Evolutionary conservation across 805 yeast genomes (phyloP).

Genomic region (Wickerhamiella siamensis): DNA sequence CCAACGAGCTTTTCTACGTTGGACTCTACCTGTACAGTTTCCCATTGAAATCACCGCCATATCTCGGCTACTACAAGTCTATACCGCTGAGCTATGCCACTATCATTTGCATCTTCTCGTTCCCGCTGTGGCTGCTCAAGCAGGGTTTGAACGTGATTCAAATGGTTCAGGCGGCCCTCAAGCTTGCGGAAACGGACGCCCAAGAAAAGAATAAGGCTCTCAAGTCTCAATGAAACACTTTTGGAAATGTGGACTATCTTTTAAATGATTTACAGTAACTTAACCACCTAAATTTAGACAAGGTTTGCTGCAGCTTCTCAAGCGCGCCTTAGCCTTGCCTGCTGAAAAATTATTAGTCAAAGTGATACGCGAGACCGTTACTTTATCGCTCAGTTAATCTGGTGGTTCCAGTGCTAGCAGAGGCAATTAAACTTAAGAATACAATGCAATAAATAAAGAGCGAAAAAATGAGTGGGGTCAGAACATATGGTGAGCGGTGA

Average conservation of each 20-base stretch:
- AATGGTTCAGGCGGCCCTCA: constrained; percentile 67
- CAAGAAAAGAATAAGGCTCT: constrained; percentile 28
- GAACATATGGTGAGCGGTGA: constrained; percentile 4
- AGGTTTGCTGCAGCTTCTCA: no score
- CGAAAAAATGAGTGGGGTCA: not conserved
- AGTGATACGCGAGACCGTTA: no score
- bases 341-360: no score
- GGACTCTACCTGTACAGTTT: constrained; percentile 72
- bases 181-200: constrained; percentile 67
- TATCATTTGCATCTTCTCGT: constrained; percentile 39
- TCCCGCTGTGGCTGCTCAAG: constrained; percentile 84
- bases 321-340: no score
- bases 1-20: constrained; percentile 85
- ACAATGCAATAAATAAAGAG: constrained; percentile 1
- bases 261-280: no score
- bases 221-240: not conserved
- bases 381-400: no score
- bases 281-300: no score
- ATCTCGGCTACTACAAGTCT: constrained; percentile 23
- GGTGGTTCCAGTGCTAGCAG: no score
- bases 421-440: no score
- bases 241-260: no score
- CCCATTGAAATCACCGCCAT: constrained; percentile 31
- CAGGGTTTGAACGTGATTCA: constrained; percentile 84
- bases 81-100: constrained; percentile 44